Conservation (phyloP, 2,329 filamentous ascomycete genomes). For the Claviceps cyperi region DNA sequence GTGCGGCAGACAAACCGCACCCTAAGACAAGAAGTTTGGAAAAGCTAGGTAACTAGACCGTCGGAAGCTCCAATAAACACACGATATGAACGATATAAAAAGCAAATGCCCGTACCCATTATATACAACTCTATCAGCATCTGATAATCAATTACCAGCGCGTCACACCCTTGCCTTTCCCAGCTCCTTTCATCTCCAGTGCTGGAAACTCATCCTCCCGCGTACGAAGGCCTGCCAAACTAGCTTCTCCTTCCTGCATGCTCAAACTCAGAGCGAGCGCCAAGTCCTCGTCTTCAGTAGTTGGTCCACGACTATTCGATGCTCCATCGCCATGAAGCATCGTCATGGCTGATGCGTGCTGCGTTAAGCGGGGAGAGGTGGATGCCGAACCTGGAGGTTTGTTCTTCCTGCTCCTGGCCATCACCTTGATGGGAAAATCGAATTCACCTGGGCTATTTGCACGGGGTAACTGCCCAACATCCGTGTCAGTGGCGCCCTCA, state of each 20-base stretch:
- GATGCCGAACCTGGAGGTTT: constrained; percentile 20
- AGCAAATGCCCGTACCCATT: no score
- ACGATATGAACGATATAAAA: no score
- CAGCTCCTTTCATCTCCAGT: constrained; percentile 25
- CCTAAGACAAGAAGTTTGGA: no score
- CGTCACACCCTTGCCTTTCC: constrained; percentile 27
- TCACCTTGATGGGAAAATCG: constrained; percentile 38
- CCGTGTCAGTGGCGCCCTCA: constrained; percentile 36
- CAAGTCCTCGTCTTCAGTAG: constrained; percentile 37
- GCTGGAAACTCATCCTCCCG: constrained; percentile 25
- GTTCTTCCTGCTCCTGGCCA: constrained; percentile 24
- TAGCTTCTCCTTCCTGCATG: constrained; percentile 35
- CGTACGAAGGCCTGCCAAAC: constrained; percentile 1
- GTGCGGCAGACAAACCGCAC: no score
- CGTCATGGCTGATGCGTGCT: constrained; percentile 19
- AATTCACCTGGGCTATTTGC: constrained; percentile 33
- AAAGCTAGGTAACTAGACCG: no score
- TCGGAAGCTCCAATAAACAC: no score
- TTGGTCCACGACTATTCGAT: not conserved
- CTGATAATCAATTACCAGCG: constrained; percentile 7
- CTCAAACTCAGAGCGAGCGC: constrained; percentile 47
- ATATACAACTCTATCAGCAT: no score
- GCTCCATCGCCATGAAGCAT: constrained; percentile 4
- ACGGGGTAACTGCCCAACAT: constrained; percentile 28
- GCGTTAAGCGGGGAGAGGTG: constrained; percentile 20